Evolutionary conservation across 1,284 basidiomycete genomes (phyloP).

Genomic region (Microbotryomycetes sp.): DNA sequence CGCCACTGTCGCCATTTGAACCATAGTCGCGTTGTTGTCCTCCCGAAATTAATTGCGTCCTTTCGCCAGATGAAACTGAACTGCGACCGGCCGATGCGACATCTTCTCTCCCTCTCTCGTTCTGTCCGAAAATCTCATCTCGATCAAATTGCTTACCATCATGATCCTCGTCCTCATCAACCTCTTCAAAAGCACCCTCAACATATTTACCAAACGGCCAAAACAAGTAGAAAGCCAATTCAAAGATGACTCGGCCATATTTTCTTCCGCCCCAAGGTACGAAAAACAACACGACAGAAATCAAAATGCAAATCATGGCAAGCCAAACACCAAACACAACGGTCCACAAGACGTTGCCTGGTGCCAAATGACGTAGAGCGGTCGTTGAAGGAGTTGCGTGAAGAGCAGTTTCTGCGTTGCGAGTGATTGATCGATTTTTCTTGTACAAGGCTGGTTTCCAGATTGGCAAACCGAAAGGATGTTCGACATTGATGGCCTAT

Average conservation of each 20-base stretch:
- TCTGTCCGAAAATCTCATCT: not conserved
- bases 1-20: not conserved
- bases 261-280: conserved; percentile 69
- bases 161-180: conserved; percentile 34
- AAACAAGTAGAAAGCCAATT: conserved; percentile 88
- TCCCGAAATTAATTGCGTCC: not conserved
- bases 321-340: conserved; percentile 89
- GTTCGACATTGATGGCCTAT: conserved; percentile 86
- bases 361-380: conserved; percentile 74
- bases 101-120: not conserved
- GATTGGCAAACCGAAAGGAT: conserved; percentile 97
- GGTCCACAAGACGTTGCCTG: conserved; percentile 90
- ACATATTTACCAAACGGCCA: conserved; percentile 99
- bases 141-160: not conserved
- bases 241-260: conserved; percentile 82
- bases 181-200: conserved; percentile 61
- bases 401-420: conserved; percentile 88
- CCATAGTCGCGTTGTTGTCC: not conserved
- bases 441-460: conserved; percentile 99
- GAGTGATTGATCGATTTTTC: conserved; percentile 92
- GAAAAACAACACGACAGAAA: conserved; percentile 64
- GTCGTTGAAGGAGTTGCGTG: conserved; percentile 87
- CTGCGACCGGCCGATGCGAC: too few species aligned
- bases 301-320: conserved; percentile 59
- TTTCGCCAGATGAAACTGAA: not conserved